Conservation (phyloP, 2,329 filamentous ascomycete species). For the Penicillium sp. region DNA sequence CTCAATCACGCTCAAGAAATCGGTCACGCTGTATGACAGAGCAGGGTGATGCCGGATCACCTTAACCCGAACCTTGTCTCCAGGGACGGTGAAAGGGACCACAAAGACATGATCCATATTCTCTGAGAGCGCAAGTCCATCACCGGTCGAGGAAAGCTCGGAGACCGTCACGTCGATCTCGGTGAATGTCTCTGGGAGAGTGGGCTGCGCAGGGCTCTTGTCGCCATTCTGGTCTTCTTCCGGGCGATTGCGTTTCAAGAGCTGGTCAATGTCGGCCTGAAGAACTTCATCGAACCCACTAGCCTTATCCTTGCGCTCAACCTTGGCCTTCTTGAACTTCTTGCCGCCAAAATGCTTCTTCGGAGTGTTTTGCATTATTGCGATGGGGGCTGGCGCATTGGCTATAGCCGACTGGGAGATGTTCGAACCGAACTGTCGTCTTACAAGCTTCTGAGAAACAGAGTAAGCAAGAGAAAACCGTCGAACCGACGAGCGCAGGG, state of each 20-base stretch:
- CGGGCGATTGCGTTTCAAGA: conserved; percentile 33
- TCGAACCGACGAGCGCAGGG: conserved; percentile 10
- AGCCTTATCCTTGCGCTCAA: conserved; percentile 57
- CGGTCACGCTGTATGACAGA: conserved; percentile 68
- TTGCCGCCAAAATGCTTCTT: conserved; percentile 27
- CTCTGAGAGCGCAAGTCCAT: conserved; percentile 73
- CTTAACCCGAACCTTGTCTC: conserved; percentile 74
- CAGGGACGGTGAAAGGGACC: conserved; percentile 82
- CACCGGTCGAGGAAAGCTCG: conserved; percentile 83
- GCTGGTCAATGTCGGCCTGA: conserved; percentile 54
- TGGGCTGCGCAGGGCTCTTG: conserved; percentile 15
- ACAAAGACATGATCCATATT: conserved; percentile 70
- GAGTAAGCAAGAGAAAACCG: conserved; percentile 9
- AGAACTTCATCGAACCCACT: conserved; percentile 65
- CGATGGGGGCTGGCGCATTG: conserved; percentile 21
- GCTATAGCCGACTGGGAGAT: conserved; percentile 1
- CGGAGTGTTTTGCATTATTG: conserved; percentile 27
- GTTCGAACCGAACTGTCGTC: conserved; percentile 7
- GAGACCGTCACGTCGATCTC: conserved; percentile 79
- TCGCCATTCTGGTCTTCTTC: conserved; percentile 26
- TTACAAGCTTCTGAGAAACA: neutral
- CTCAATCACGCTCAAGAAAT: conserved; percentile 72
- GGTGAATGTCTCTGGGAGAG: conserved; percentile 61
- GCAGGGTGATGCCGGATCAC: conserved; percentile 66
- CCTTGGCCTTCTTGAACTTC: conserved; percentile 47